Evolutionary conservation across 441 rosid species (phyloP), one percentile per base, ranked within the genome.

Genomic region (Adansonia grandidieri): DNA sequence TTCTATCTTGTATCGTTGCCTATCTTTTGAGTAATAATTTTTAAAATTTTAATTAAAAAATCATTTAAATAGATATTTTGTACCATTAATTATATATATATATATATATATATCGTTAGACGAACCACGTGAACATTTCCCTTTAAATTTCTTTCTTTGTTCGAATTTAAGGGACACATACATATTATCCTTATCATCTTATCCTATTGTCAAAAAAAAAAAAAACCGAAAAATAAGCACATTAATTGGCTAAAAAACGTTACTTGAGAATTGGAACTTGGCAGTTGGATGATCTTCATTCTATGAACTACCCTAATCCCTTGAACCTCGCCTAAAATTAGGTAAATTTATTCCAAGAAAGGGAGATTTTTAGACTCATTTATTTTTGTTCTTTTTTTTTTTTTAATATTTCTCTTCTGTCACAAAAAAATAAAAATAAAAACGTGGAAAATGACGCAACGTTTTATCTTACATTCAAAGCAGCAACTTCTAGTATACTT

Each of bases 291-390:
- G 10, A 67, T n/a, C 5, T 67, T 13, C 15, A 44, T 17, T 67
- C 51, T 50, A 67, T 1, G 71, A 44, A 4, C 71, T 44, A 67
- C 44, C 74, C 11, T 66, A 51, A 67, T 13, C 44, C 77, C 86
- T 71, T 44, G 62, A 81, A 79, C 75, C 62, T n/a, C 75, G 79
- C 77, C 77, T 77, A 68, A 63, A 74, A n/a, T 50, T 79, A 19
- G 78, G 82, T 67, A 48, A 61, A 28, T 32, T 67, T 44, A 63
- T 63, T 63, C 68, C 4, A 14, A 63, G 45, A 63, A 28, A 28
- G 9, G 45, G 9, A 32, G 17, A 14, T 63, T 63, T 63, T 5
- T 28, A 63, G 45, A 14, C 19, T 28, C 64, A 19, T 60, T 60
- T 58, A 40, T 48, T 44, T 68, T 5, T 6, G 47, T 8, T 45